phyloP scores from a whole-genome alignment of 768 basidiomycete species.

The Boletus vermiculosoides region DNA sequence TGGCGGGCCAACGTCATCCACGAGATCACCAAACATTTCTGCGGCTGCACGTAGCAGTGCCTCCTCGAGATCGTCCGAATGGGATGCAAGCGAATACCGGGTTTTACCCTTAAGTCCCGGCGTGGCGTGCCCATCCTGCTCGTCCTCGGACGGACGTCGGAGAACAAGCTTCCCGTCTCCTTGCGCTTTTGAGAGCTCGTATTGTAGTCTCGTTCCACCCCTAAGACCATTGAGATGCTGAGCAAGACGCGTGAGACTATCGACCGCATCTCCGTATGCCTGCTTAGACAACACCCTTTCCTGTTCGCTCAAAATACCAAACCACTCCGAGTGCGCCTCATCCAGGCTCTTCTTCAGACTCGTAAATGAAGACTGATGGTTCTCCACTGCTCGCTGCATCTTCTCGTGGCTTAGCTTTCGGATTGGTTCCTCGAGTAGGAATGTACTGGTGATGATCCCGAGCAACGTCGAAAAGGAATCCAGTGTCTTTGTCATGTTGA shows the following conservation, averaged over 20 bases:
- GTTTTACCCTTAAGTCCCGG: slow-evolving; percentile 23
- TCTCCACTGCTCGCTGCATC: slow-evolving; percentile 76
- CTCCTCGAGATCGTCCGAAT: slow-evolving; percentile 44
- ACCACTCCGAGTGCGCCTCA: slow-evolving; percentile 88
- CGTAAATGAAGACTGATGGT: slow-evolving; percentile 88
- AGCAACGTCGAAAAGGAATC: slow-evolving; percentile 88
- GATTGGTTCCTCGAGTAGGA: slow-evolving; percentile 73
- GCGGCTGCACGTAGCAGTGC: slow-evolving; percentile 51
- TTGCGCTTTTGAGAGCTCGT: slow-evolving; percentile 70
- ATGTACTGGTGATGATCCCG: slow-evolving; percentile 76
- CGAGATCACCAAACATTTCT: slow-evolving; percentile 71
- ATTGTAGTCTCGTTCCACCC: slow-evolving; percentile 80
- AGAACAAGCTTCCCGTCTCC: slow-evolving; percentile 44
- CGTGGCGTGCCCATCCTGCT: slow-evolving; percentile 16
- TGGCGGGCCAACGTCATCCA: slow-evolving; percentile 79
- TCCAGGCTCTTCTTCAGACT: slow-evolving; percentile 80
- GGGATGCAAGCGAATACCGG: slow-evolving; percentile 34
- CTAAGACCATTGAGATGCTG: slow-evolving; percentile 92
- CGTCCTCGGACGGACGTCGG: slow-evolving; percentile 13
- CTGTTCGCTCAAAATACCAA: slow-evolving; percentile 31
- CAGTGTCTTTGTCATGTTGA: slow-evolving; percentile 80
- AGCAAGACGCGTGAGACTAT: slow-evolving; percentile 82
- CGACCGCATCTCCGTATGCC: slow-evolving; percentile 85
- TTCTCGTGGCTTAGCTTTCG: slow-evolving; percentile 56
- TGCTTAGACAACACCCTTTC: slow-evolving; percentile 36